Conservation (phyloP, 208 protist species). For the Acanthamoeba culbertsoni region DNA sequence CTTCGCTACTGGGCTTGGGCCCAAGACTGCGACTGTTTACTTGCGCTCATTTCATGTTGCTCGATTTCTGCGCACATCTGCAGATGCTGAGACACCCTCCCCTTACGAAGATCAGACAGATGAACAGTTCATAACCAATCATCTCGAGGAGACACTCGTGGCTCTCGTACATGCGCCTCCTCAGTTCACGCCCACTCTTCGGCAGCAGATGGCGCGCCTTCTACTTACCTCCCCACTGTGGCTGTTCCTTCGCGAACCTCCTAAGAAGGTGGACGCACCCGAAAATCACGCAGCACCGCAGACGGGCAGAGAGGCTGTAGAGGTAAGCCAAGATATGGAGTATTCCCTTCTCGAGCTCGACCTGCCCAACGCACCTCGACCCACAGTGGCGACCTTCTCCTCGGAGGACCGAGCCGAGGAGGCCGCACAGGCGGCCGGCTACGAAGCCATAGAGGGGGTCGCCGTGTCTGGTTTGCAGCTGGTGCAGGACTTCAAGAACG, state of each 20-base stretch:
- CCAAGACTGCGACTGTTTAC: no score
- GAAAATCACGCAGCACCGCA: neutral
- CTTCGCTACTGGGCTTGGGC: no score
- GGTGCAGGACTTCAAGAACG: neutral
- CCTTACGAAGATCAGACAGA: neutral
- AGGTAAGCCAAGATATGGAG: neutral
- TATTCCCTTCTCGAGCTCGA: constrained; percentile 13
- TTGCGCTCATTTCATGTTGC: no score
- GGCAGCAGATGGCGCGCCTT: neutral
- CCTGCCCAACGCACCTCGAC: neutral
- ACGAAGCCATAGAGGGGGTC: neutral
- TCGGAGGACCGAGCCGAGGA: neutral
- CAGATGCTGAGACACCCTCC: neutral
- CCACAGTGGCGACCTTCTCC: neutral
- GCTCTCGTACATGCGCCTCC: neutral
- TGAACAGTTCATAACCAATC: neutral
- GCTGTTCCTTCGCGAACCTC: neutral
- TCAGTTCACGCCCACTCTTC: neutral
- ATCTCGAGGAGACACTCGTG: neutral
- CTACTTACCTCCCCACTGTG: neutral
- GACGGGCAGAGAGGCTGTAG: neutral
- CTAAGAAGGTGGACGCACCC: neutral
- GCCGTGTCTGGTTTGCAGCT: neutral
- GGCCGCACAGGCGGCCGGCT: neutral
- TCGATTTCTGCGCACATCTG: no score